phyloP scores from a whole-genome alignment of 495 filamentous ascomycete species.

The Lasiosphaeria ovina region DNA sequence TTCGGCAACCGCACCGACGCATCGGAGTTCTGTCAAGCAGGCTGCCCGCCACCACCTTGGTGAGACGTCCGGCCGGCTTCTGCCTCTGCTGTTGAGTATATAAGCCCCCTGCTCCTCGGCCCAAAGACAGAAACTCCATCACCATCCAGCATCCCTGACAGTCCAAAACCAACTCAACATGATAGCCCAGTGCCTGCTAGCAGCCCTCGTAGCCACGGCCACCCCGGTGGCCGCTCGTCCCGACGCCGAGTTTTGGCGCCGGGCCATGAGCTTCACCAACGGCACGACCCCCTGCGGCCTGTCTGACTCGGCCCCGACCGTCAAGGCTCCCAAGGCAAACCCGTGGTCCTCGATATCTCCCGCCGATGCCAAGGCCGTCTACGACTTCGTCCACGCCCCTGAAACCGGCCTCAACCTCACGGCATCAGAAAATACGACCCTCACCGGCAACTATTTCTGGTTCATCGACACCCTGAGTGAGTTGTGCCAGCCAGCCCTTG shows the following conservation, averaged over 20 bases:
- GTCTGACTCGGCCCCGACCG: slow-evolving; percentile 16
- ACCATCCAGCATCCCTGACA: no score
- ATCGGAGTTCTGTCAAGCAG: no score
- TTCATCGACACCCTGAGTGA: slow-evolving; percentile 46
- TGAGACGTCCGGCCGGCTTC: no score
- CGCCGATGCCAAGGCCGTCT: slow-evolving; percentile 29
- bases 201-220: slow-evolving; percentile 14
- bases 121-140: no score
- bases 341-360: slow-evolving; percentile 32
- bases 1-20: no score
- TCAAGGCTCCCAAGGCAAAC: slow-evolving; percentile 30
- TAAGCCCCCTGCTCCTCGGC: no score
- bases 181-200: slow-evolving; percentile 9
- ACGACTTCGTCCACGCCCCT: slow-evolving; percentile 31
- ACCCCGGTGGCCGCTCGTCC: slow-evolving; percentile 17
- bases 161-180: slow-evolving; percentile 5
- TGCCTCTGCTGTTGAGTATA: no score
- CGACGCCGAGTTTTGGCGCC: slow-evolving; percentile 14
- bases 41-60: no score
- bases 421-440: slow-evolving; percentile 18
- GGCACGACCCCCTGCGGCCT: slow-evolving; percentile 13
- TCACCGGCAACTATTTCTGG: slow-evolving; percentile 37
- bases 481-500: background rate
- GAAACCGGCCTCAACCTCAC: slow-evolving; percentile 32
- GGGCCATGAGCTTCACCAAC: slow-evolving; percentile 8